phyloP scores from a whole-genome alignment of 2,329 filamentous ascomycete genomes.

The Tolypocladium cylindrosporum region DNA sequence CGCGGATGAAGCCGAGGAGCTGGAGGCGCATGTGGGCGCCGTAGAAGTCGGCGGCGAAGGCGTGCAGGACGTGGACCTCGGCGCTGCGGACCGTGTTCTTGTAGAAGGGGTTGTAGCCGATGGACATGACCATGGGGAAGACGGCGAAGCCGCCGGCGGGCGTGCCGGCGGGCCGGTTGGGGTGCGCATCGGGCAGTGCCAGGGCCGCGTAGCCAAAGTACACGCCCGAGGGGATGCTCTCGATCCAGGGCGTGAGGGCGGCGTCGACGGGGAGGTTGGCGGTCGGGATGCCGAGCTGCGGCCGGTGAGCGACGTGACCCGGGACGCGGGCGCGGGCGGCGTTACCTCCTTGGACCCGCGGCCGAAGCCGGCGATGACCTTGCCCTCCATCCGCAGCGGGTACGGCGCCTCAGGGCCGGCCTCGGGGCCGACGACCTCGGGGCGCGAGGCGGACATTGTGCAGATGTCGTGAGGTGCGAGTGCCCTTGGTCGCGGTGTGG shows the following conservation, averaged over 20 bases:
- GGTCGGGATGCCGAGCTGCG: slow-evolving; percentile 84
- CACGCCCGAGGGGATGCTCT: slow-evolving; percentile 62
- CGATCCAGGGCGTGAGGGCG: slow-evolving; percentile 48
- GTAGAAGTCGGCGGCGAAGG: slow-evolving; percentile 77
- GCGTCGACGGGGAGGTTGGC: slow-evolving; percentile 78
- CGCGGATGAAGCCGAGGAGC: slow-evolving; percentile 78
- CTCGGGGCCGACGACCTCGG: slow-evolving; percentile 63
- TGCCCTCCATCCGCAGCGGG: slow-evolving; percentile 73
- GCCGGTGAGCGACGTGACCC: not conserved
- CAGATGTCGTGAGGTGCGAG: not conserved
- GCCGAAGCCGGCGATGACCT: slow-evolving; percentile 87
- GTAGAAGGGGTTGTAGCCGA: slow-evolving; percentile 97
- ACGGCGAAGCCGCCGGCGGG: slow-evolving; percentile 26
- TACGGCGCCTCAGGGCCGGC: slow-evolving; percentile 67
- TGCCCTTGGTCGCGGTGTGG: too few species aligned
- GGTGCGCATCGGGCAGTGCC: slow-evolving; percentile 40
- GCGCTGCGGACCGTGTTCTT: slow-evolving; percentile 80
- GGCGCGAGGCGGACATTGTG: slow-evolving; percentile 34
- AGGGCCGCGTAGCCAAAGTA: slow-evolving; percentile 91
- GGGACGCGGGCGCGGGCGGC: slow-evolving; percentile 7
- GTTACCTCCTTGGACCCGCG: slow-evolving; percentile 81
- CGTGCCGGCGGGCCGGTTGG: slow-evolving; percentile 20
- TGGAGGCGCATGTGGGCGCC: slow-evolving; percentile 67
- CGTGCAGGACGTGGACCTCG: slow-evolving; percentile 81
- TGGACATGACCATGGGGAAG: slow-evolving; percentile 84